phyloP scores from a whole-genome alignment of 1,284 basidiomycete genomes.

The Leccinum fuscescens region DNA sequence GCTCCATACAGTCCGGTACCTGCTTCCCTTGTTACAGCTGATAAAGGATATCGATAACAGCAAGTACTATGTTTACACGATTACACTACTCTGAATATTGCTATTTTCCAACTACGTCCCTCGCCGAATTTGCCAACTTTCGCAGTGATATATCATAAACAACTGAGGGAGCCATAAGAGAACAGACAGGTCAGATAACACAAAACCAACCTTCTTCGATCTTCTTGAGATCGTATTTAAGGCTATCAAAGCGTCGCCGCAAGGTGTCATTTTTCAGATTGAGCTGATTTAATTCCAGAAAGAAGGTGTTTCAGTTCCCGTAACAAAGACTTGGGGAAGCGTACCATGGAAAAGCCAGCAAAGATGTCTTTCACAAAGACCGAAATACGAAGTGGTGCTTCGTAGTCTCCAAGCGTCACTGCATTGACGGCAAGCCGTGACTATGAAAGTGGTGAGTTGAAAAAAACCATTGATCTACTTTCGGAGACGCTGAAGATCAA shows the following conservation, averaged over 20 bases:
- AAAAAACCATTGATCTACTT: background rate
- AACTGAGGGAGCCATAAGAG: conserved; percentile 43
- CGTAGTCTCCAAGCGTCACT: conserved; percentile 79
- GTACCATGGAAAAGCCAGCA: conserved; percentile 78
- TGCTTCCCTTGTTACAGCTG: background rate
- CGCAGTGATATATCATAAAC: conserved; percentile 83
- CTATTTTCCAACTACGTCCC: background rate
- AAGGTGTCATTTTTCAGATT: conserved; percentile 86
- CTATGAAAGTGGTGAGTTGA: conserved; percentile 38
- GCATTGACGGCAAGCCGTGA: conserved; percentile 80
- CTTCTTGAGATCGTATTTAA: conserved; percentile 88
- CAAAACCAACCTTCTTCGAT: conserved; percentile 75
- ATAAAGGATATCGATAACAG: background rate
- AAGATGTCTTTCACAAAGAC: conserved; percentile 81
- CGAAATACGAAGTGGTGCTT: conserved; percentile 77
- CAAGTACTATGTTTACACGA: background rate
- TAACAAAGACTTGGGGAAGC: conserved; percentile 1
- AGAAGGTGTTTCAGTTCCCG: conserved; percentile 12
- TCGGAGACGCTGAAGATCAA: background rate
- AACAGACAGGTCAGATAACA: conserved; percentile 1
- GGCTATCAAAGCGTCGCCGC: conserved; percentile 74
- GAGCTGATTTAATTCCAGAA: conserved; percentile 39
- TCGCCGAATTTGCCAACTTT: conserved; percentile 45
- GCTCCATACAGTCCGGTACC: background rate
- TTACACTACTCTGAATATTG: background rate